Base-by-base conservation (phyloP, 2,329 filamentous ascomycete genomes). In the Botrytis tulipae region DNA sequence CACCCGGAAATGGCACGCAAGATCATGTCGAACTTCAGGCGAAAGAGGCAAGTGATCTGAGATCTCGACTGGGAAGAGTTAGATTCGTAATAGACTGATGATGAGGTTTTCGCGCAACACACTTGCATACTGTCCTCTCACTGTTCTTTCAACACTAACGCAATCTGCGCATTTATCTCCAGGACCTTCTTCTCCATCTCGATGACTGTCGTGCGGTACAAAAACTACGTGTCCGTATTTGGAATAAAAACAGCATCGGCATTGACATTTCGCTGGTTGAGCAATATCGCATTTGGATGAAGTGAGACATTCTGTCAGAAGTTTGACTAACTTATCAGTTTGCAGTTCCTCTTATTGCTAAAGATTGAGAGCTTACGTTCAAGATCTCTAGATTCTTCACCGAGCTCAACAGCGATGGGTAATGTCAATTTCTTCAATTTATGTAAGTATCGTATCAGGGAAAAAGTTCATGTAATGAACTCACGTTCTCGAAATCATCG, bases 51-150 rank as follows among this genome's bases (percentile, higher is more conserved):
- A 29, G 16, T 29, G 65, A 2, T 68, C 35, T 29, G 65, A 68
- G 16, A 42, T 68, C 35, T 68, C 65, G 7, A 68, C 65, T 57
- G 10, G 1, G 12, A 14, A 2, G 8, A 29, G 25, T 68, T 22
- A 68, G 48, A 35, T 35, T 18, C 35, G 25, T 57, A 1, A 4
- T 5, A 7, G 0, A 42, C 42, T 29, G 8, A 42, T 32, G 4
- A 29, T 7, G 16, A 40, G 35, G 40, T 1, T 54, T 22, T 18
- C 7, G 16, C 22, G 9, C 1, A 12, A 22, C 22, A 8, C 65
- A 67, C 65, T 48, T 22, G 46, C 65, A 42, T 54, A 57, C 14
- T 40, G 46, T 42, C 65, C 65, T 57, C 65, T 16, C n/a, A 67
- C 65, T 12, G 65, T 67, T 1, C 16, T 48, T n/a, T 67, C 46